Conservation (phyloP, 2,329 filamentous ascomycete genomes). For the Diaporthe caulivora region DNA sequence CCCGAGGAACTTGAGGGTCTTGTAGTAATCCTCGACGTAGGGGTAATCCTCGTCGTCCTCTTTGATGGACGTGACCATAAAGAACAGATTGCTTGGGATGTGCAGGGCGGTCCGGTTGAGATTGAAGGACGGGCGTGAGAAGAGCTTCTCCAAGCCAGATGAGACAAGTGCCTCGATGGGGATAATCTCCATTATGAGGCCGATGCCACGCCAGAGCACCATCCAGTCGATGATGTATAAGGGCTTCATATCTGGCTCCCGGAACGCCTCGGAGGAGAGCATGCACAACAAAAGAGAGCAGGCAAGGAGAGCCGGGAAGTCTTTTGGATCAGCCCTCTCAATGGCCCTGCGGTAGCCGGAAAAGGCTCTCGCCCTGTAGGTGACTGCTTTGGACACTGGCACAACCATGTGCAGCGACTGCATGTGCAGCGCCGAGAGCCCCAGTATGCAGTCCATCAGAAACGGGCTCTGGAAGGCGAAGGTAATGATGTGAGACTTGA, state of each 20-base stretch:
- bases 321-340: conserved; percentile 57
- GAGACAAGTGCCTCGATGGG: conserved; percentile 48
- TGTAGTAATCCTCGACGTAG: conserved; percentile 57
- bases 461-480: conserved; percentile 66
- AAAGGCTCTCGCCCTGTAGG: conserved; percentile 63
- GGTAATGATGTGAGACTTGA: conserved; percentile 61
- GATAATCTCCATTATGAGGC: conserved; percentile 60
- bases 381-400: conserved; percentile 53
- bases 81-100: conserved; percentile 62
- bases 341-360: conserved; percentile 66
- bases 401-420: conserved; percentile 55
- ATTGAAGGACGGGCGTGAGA: conserved; percentile 63
- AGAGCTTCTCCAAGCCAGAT: conserved; percentile 60
- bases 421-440: conserved; percentile 63
- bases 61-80: conserved; percentile 61
- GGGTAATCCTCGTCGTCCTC: conserved; percentile 56
- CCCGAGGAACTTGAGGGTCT: conserved; percentile 62
- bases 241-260: conserved; percentile 57
- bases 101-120: conserved; percentile 54
- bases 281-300: conserved; percentile 65
- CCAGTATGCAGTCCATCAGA: conserved; percentile 67
- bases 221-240: conserved; percentile 70
- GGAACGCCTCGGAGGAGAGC: conserved; percentile 63
- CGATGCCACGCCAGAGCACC: conserved; percentile 66
- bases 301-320: conserved; percentile 63